Evolutionary conservation across 2,329 filamentous ascomycete genomes (phyloP).

Genomic region (Sclerotiophoma versabilis): DNA sequence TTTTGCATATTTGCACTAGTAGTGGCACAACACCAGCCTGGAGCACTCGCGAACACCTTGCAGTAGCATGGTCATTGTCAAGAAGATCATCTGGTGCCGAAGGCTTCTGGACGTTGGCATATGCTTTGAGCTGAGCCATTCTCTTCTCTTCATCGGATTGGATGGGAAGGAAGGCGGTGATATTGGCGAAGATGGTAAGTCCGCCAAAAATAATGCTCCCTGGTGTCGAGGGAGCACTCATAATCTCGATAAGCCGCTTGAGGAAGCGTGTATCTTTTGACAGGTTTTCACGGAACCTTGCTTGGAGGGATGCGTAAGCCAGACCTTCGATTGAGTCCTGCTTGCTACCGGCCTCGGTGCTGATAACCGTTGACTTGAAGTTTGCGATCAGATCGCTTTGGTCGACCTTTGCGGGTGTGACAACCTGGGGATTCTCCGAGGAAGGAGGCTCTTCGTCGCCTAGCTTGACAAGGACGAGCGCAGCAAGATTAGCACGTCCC

Average conservation of each 20-base stretch:
- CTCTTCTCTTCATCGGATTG: constrained; percentile 91
- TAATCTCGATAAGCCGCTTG: constrained; percentile 69
- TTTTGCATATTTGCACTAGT: constrained; percentile 77
- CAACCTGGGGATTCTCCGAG: constrained; percentile 38
- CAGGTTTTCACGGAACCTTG: constrained; percentile 83
- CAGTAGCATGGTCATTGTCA: constrained; percentile 75
- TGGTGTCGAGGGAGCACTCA: constrained; percentile 53
- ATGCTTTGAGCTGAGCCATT: constrained; percentile 90
- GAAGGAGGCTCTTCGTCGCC: constrained; percentile 49
- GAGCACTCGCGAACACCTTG: constrained; percentile 79
- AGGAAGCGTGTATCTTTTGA: constrained; percentile 73
- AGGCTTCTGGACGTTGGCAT: constrained; percentile 81
- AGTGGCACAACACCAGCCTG: constrained; percentile 79
- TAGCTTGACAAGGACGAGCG: constrained; percentile 64
- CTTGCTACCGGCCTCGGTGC: constrained; percentile 63
- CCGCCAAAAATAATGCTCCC: constrained; percentile 79
- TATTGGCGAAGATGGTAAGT: constrained; percentile 83
- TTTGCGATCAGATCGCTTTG: constrained; percentile 60
- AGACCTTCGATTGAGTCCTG: constrained; percentile 86
- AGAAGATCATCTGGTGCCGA: constrained; percentile 71
- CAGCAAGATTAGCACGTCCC: constrained; percentile 60
- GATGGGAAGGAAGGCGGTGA: constrained; percentile 79
- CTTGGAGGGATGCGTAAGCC: constrained; percentile 87
- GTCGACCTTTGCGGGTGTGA: constrained; percentile 42
- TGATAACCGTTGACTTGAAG: constrained; percentile 70